phyloP scores from a whole-genome alignment of 2,329 filamentous ascomycete species.

The Hypoxylon rubiginosum region DNA sequence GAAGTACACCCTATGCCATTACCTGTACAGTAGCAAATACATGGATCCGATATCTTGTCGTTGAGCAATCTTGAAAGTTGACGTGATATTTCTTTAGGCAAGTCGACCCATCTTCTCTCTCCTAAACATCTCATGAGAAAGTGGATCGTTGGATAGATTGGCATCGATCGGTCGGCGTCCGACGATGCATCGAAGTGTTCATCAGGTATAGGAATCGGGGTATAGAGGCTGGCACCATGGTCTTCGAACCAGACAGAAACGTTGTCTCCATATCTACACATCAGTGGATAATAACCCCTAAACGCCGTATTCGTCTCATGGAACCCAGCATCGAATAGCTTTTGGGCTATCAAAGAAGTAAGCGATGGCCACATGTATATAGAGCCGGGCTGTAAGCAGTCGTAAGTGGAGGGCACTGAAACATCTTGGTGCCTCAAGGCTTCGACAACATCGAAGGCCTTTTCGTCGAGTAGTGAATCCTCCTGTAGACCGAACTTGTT shows the following conservation, averaged over 20 bases:
- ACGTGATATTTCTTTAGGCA: background rate
- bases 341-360: background rate
- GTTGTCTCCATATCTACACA: background rate
- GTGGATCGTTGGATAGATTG: background rate
- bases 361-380: background rate
- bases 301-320: background rate
- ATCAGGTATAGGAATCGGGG: background rate
- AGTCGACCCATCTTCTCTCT: too few relatives aligned
- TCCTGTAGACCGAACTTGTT: conserved; percentile 3
- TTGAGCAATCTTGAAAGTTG: background rate
- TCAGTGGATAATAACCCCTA: background rate
- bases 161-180: background rate
- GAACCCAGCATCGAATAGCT: conserved; percentile 16
- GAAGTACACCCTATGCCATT: conserved; percentile 1
- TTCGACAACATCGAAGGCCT: conserved; percentile 12
- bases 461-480: conserved; percentile 15
- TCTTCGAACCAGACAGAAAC: conserved; percentile 7
- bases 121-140: too few relatives aligned
- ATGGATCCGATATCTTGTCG: conserved; percentile 4
- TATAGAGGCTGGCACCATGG: conserved; percentile 11
- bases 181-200: background rate
- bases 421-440: conserved; percentile 6
- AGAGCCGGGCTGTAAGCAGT: background rate
- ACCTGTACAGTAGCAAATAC: conserved; percentile 8
- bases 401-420: conserved; percentile 2